These are phyloP conservation scores for Lippia alba DNA, from an alignment of 305 asterid species.

Conservation along the genomic window DNA sequence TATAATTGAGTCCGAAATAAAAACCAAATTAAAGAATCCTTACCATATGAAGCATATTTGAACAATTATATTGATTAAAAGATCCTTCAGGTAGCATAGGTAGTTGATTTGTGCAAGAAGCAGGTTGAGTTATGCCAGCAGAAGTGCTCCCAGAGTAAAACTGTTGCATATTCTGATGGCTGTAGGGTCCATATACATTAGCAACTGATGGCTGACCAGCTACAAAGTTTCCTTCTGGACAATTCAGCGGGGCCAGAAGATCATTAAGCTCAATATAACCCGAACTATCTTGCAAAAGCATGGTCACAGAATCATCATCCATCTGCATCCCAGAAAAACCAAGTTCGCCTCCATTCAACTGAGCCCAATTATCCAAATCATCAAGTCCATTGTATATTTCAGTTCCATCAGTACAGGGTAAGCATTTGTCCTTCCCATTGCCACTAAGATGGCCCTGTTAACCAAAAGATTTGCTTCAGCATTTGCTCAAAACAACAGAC, in stretches of 20 bases:
- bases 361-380: slow-evolving; percentile 42
- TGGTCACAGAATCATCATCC: slow-evolving; percentile 28
- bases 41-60: slow-evolving; percentile 43
- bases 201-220: slow-evolving; percentile 29
- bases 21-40: slow-evolving; percentile 28
- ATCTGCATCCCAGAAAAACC: slow-evolving; percentile 35
- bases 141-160: slow-evolving; percentile 30
- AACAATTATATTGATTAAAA: slow-evolving; percentile 24
- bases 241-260: slow-evolving; percentile 45
- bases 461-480: slow-evolving; percentile 22
- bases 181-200: slow-evolving; percentile 31
- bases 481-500: not conserved
- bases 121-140: slow-evolving; percentile 32
- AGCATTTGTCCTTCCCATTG: slow-evolving; percentile 14
- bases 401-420: slow-evolving; percentile 38
- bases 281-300: slow-evolving; percentile 36
- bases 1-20: too few species aligned
- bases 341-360: slow-evolving; percentile 30
- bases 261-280: slow-evolving; percentile 59
- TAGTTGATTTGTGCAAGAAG: slow-evolving; percentile 29
- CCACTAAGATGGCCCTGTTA: slow-evolving; percentile 38
- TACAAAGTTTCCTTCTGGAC: slow-evolving; percentile 34
- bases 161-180: slow-evolving; percentile 29
- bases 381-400: slow-evolving; percentile 53
- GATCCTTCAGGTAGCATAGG: slow-evolving; percentile 37